Evolutionary conservation across 1,284 basidiomycete species (phyloP).

Genomic region (Neonothopanus nambi): DNA sequence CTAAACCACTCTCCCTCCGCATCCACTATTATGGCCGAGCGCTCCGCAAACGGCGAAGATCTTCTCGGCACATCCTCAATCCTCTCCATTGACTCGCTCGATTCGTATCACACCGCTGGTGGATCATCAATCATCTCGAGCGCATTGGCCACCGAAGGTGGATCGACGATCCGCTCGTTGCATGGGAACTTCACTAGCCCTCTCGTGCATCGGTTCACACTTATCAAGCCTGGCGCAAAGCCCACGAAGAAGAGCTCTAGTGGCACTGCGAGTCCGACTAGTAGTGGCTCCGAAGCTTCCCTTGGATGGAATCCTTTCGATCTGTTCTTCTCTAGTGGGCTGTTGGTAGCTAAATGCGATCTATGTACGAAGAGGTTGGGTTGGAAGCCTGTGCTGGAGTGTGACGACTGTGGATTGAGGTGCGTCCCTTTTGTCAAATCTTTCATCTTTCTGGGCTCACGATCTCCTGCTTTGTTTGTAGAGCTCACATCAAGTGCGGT

Average conservation of each 20-base stretch:
- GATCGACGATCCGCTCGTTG: constrained; percentile 59
- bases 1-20: constrained; percentile 25
- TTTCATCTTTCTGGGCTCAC: constrained; percentile 12
- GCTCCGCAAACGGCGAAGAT: constrained; percentile 24
- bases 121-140: constrained; percentile 55
- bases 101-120: constrained; percentile 69
- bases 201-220: constrained; percentile 81
- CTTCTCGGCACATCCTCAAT: constrained; percentile 46
- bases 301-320: constrained; percentile 74
- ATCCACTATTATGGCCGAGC: constrained; percentile 30
- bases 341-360: constrained; percentile 76
- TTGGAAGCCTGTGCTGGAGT: constrained; percentile 82
- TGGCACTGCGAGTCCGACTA: constrained; percentile 32
- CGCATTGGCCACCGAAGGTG: constrained; percentile 69
- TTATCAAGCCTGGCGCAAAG: constrained; percentile 76
- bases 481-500: constrained; percentile 82
- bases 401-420: constrained; percentile 85
- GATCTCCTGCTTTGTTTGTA: constrained; percentile 29
- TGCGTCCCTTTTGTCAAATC: constrained; percentile 38
- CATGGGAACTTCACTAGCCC: constrained; percentile 42
- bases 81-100: constrained; percentile 60
- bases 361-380: constrained; percentile 81
- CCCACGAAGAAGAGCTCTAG: constrained; percentile 38
- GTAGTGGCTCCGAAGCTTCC: constrained; percentile 24
- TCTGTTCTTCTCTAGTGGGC: constrained; percentile 69